Base-by-base conservation (phyloP, 2,329 filamentous ascomycete species). In the Knufia fluminis region DNA sequence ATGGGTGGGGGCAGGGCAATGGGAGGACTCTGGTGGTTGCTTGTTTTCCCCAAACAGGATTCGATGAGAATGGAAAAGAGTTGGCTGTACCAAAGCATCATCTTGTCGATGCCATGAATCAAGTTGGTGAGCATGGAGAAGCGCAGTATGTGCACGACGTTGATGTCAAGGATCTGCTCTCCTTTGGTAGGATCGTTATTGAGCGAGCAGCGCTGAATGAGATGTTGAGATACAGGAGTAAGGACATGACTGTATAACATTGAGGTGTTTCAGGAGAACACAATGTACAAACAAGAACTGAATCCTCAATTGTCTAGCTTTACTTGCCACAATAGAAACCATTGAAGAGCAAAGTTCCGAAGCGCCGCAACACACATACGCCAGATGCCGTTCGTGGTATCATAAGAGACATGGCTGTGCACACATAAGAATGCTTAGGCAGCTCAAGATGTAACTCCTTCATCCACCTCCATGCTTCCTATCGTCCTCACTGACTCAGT, bases 101-200 rank as follows among this genome's bases (percentile, higher is more conserved):
- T 43, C 83, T 81, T 57, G 53, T 57, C 26, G 46, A 54, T 6
- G 82, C 83, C 28, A 72, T 95, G 62, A 75, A 77, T 46, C 70
- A 78, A 52, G 68, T 83, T 54, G 78, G 76, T 7, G 71, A 78
- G 61, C 77, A 89, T 54, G 87, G 85, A 17, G 78, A 80, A 49
- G 83, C 83, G 7, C 71, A 89, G 58, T 76, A 79, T 50, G 73
- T 83, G 52, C 71, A 76, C n/a, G 85, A 94, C 54, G 87, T 98
- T 31, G 92, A 97, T 68, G 88, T 98, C 54, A 98, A 97, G 77
- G 86, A 97, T 66, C 68, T 98, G 56, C 70, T 98, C 57, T 86
- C 92, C 71, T 82, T 83, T 48, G 85, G 86, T 48, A 81, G 89
- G 61, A 72, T 98, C 53, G 82, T 98, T 52, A 80, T 98, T 61